A percentile compares a stretch with the other conserved stretches of the same genome.
These are phyloP conservation scores for Scheffersomyces quercinus DNA, from an alignment of 1,139 yeast genomes.

Conservation along the genomic window DNA sequence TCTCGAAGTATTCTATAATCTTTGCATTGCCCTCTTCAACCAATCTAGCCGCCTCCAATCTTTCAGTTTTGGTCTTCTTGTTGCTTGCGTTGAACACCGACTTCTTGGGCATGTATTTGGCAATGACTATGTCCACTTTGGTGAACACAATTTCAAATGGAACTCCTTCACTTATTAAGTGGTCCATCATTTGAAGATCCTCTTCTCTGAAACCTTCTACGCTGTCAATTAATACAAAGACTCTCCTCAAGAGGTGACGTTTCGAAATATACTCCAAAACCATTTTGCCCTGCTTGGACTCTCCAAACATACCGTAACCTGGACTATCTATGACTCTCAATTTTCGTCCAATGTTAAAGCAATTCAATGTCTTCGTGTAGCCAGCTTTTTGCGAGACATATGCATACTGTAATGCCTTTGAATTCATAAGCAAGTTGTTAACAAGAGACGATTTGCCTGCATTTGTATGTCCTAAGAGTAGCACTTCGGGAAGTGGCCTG, in stretches of 20 bases:
- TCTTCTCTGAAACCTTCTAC: constrained; percentile 55
- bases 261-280: constrained; percentile 60
- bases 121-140: constrained; percentile 60
- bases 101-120: constrained; percentile 17
- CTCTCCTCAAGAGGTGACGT: constrained; percentile 55
- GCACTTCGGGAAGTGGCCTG: constrained; percentile 59
- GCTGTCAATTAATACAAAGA: constrained; percentile 63
- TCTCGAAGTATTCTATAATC: constrained; percentile 23
- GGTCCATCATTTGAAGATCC: constrained; percentile 55
- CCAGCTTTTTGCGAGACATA: constrained; percentile 66
- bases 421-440: constrained; percentile 48
- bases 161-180: constrained; percentile 54
- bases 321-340: constrained; percentile 79
- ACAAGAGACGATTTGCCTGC: constrained; percentile 82
- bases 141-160: constrained; percentile 77
- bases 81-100: neutral
- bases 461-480: constrained; percentile 77
- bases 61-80: constrained; percentile 7
- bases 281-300: constrained; percentile 64
- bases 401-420: constrained; percentile 43
- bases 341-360: constrained; percentile 64
- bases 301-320: constrained; percentile 76
- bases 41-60: constrained; percentile 8
- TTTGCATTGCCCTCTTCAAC: constrained; percentile 22
- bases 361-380: constrained; percentile 73